phyloP scores from a whole-genome alignment of 1,139 yeast genomes.

The Yamadazyma triangularis region DNA sequence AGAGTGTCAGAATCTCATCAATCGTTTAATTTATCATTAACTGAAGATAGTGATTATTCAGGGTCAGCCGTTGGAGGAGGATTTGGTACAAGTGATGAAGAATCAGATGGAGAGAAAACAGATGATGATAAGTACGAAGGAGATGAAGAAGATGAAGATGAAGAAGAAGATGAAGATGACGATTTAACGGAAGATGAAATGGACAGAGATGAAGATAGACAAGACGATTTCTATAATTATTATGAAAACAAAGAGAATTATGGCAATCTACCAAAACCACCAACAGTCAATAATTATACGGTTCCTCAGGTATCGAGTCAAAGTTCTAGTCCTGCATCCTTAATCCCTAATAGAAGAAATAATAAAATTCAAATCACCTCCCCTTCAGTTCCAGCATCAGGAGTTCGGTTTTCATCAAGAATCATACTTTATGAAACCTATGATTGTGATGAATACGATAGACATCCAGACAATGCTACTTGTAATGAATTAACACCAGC shows the following conservation, averaged over 20 bases:
- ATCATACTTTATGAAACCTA: slow-evolving; percentile 86
- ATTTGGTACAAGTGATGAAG: slow-evolving; percentile 24
- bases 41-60: slow-evolving; percentile 19
- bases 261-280: slow-evolving; percentile 4
- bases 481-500: slow-evolving; percentile 89
- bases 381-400: slow-evolving; percentile 20
- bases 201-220: background rate
- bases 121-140: slow-evolving; percentile 8
- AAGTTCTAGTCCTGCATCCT: slow-evolving; percentile 17
- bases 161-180: too few species aligned
- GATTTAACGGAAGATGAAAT: background rate
- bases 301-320: slow-evolving; percentile 15
- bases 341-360: slow-evolving; percentile 13
- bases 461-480: slow-evolving; percentile 91
- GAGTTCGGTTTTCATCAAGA: slow-evolving; percentile 78
- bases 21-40: slow-evolving; percentile 37
- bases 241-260: slow-evolving; percentile 1
- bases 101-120: slow-evolving; percentile 5
- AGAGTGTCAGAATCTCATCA: slow-evolving; percentile 40
- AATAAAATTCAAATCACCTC: slow-evolving; percentile 14
- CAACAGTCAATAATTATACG: slow-evolving; percentile 21
- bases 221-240: background rate
- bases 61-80: slow-evolving; percentile 27
- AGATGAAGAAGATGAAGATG: slow-evolving; percentile 6
- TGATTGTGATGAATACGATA: slow-evolving; percentile 79